phyloP scores from a whole-genome alignment of 306 rosid genomes.

The Quercus agrifolia region DNA sequence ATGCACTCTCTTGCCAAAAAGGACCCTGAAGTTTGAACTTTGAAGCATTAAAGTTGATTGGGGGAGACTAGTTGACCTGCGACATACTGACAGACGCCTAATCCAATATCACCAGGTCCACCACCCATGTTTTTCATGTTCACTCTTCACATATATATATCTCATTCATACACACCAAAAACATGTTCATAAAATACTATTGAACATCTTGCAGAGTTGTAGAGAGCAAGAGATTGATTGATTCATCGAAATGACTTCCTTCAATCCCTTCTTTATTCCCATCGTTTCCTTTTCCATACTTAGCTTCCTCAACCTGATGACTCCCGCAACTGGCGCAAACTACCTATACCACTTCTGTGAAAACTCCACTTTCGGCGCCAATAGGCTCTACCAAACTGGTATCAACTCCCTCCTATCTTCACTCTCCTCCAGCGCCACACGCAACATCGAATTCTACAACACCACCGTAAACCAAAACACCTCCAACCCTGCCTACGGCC shows the following conservation, averaged over 20 bases:
- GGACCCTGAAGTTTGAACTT: no score
- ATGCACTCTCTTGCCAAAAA: no score
- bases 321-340: neutral
- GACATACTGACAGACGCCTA: no score
- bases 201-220: neutral
- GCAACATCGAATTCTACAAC: constrained; percentile 13
- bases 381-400: constrained; percentile 33
- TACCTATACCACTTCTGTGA: constrained; percentile 1
- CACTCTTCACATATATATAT: no score
- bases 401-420: constrained; percentile 32
- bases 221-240: no score
- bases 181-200: no score
- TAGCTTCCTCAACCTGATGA: neutral
- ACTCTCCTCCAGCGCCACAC: constrained; percentile 44
- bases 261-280: neutral
- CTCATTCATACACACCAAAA: no score
- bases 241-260: neutral
- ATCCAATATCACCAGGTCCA: no score
- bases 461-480: neutral
- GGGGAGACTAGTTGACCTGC: no score
- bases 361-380: constrained; percentile 28
- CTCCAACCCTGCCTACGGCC: constrained; percentile 25
- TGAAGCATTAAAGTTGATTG: no score
- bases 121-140: no score
- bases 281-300: neutral